phyloP scores from a whole-genome alignment of 2,329 filamentous ascomycete species.

The Colletotrichum gigasporum region DNA sequence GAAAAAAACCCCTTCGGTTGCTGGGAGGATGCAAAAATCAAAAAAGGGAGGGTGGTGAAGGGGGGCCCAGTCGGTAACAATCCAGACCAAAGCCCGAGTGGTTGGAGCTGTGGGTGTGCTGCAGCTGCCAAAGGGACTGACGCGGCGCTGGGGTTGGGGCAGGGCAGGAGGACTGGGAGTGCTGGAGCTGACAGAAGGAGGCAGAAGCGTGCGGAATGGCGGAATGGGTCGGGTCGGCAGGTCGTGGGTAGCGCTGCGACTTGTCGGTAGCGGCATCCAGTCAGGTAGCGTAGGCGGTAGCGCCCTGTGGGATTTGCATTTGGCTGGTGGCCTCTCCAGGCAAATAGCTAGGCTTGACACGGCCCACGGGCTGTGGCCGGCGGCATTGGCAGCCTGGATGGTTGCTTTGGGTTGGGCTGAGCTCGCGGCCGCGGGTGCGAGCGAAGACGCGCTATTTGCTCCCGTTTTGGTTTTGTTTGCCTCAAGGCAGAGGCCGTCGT shows the following conservation, averaged over 20 bases:
- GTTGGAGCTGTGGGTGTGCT: slow-evolving; percentile 12
- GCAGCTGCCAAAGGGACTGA: slow-evolving; percentile 22
- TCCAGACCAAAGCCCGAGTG: slow-evolving; percentile 21
- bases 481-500: background rate
- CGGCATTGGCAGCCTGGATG: slow-evolving; percentile 3
- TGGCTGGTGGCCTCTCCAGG: slow-evolving; percentile 6
- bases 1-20: background rate
- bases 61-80: slow-evolving; percentile 5
- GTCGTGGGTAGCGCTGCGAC: slow-evolving; percentile 16
- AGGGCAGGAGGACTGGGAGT: too few relatives aligned
- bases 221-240: slow-evolving; percentile 19
- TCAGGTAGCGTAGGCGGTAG: slow-evolving; percentile 15
- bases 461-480: background rate
- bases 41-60: slow-evolving; percentile 1
- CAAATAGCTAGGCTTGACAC: background rate
- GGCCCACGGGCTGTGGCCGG: slow-evolving; percentile 15
- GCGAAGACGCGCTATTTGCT: slow-evolving; percentile 7
- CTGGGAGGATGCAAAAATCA: slow-evolving; percentile 20
- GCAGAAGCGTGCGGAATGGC: slow-evolving; percentile 22
- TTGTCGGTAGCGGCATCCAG: slow-evolving; percentile 16
- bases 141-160: slow-evolving; percentile 5
- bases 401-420: background rate
- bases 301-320: slow-evolving; percentile 25
- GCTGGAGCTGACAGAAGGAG: slow-evolving; percentile 2
- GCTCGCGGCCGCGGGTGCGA: background rate